A percentile compares a stretch with the other conserved stretches of the same genome.
These are phyloP conservation scores for Arthrobotrys conoides DNA, from an alignment of 2,329 filamentous ascomycete species.

Conservation along the genomic window DNA sequence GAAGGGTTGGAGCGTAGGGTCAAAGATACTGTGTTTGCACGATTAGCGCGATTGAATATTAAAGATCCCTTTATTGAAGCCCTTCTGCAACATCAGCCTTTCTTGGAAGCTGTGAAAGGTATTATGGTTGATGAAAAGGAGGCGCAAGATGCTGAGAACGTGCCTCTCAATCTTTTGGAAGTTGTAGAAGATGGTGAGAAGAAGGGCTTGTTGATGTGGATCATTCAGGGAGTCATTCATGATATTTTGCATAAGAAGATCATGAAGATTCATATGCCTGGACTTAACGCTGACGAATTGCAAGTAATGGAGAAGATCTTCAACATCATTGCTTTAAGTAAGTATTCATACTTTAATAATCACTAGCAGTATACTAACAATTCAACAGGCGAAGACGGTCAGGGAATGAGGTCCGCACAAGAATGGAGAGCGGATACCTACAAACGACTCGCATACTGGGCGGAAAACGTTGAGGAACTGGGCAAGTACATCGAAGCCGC, in stretches of 20 bases:
- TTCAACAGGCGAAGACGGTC: constrained; percentile 32
- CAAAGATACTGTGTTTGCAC: constrained; percentile 31
- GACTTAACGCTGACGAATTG: constrained; percentile 16
- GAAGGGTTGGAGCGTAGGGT: constrained; percentile 33
- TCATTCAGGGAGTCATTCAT: constrained; percentile 52
- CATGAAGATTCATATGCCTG: constrained; percentile 40
- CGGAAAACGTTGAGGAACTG: constrained; percentile 36
- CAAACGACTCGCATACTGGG: constrained; percentile 44
- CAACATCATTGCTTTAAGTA: constrained; percentile 33
- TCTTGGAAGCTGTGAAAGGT: constrained; percentile 32
- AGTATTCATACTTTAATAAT: neutral
- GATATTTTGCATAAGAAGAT: constrained; percentile 39
- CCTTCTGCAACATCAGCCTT: constrained; percentile 36
- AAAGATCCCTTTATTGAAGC: constrained; percentile 34
- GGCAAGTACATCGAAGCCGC: constrained; percentile 27
- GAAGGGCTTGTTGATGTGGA: constrained; percentile 42
- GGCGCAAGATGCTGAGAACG: constrained; percentile 19
- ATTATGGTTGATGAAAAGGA: constrained; percentile 41
- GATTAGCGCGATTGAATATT: constrained; percentile 34
- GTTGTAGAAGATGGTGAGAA: constrained; percentile 38
- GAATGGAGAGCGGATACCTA: constrained; percentile 54
- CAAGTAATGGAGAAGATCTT: constrained; percentile 39
- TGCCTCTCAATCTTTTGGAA: constrained; percentile 34
- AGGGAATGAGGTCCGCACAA: constrained; percentile 34
- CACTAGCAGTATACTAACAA: neutral